Base-by-base conservation (phyloP, 2,329 filamentous ascomycete genomes). In the Colletotrichum scovillei region DNA sequence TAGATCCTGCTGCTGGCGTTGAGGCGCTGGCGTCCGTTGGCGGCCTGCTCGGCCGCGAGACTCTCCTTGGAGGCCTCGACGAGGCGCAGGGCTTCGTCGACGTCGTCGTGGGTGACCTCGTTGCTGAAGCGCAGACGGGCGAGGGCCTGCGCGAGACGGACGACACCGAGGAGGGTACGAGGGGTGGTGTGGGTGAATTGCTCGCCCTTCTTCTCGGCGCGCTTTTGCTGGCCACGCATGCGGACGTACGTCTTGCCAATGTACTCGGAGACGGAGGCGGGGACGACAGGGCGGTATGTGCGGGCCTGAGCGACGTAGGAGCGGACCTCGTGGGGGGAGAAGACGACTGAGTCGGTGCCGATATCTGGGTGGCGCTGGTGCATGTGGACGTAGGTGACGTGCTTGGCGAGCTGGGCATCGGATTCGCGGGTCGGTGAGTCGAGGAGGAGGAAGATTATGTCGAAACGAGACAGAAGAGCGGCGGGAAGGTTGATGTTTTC, bases 401-500 rank as follows among this genome's bases (percentile, higher is more conserved):
- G 97, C 83, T 94, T 94, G 75, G 97, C 97, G 26, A 99, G 91
- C 83, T 98, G 94, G 80, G 97, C 95, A 80, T 99, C 97, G 0
- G 91, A 89, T 77, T 99, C 97, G 75, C 95, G 93, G 22, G 92
- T 92, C 2, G 97, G 96, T 49, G 95, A 98, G 86, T 99, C 97
- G 72, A 99, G 93, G 78, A 99, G 95, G 59, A 99, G 88, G 88
- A 98, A 99, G 77, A 99, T 90, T 77, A 99, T 90, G 82, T 99
- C 97, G 84, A 99, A 99, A 90, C 97, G 94, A 73, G 96, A 98
- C 67, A 99, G 90, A 24, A 99, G 91, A 24, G 97, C 97, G 22
- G 97, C 97, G n/a, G 97, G 97, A 53, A 99, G 92, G 84, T 99
- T 99, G 85, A 99, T 99, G 84, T 99, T 99, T 83, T 99, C 97